Base-by-base conservation (phyloP, 306 rosid genomes). In the Cicer yamashitae region DNA sequence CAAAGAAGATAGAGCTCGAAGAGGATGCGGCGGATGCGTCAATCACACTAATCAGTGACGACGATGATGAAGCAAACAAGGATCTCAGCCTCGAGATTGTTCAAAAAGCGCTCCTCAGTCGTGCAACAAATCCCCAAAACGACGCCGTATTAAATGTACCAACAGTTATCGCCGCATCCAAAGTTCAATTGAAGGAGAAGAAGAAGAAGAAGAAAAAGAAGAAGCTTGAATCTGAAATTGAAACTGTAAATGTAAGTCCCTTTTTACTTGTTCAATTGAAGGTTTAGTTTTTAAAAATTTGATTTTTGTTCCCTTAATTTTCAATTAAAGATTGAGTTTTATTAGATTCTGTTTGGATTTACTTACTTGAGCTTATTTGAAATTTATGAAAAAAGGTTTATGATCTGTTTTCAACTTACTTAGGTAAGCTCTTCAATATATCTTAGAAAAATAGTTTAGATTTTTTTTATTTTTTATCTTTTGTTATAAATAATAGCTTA, bases 21-120 rank as follows among this genome's bases (percentile, higher is more conserved):
- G 82, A 82, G 1, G 85, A 72, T 7, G 75, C 51, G 43, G 79
- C 77, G 37, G 62, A 7, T 45, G 63, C 51, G 48, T 69, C 47
- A 13, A 37, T 39, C 18, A 12, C 6, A 8, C 38, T 34, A 34
- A 77, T 59, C 74, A 82, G 82, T 52, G 89, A 85, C 7, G 90
- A 87, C 20, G 65, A 67, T 22, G 86, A 82, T 2, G 96, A 84
- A 81, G 94, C 91, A 37, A 87, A 84, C 80, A 87, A 87, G 62
- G 97, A 89, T 86, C 80, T 86, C 45, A 89, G 86, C 84, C 81
- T 91, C 74, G 71, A 87, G 63, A 83, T 86, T 48, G 83, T 89
- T 4, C 83, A 84, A 70, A 89, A 86, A 61, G 75, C 94, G 1
- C 45, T 84, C 57, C 59, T 45, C 75, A 77, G 52, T 81, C 89